Evolutionary conservation across 2,329 filamentous ascomycete species (phyloP), one percentile per base, ranked within the genome.

Genomic region (Aspergillus candidus): DNA sequence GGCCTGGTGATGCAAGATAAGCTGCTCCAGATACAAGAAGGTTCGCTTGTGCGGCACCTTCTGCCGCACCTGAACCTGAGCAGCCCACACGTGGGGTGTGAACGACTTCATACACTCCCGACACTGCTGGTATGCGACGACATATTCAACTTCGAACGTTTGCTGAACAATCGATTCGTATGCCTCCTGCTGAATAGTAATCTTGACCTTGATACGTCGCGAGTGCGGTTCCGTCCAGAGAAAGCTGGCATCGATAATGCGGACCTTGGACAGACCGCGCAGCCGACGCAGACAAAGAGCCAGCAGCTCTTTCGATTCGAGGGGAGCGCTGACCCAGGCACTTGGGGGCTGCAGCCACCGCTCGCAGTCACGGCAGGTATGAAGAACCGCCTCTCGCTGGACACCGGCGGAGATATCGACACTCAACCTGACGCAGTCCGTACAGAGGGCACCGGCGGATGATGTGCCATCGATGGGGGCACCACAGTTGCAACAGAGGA

Each of bases 141-240:
- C 78, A 62, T 91, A 98, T 65, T 94, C 82, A 13, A 97, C 89
- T 71, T 97, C 91, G 64, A 98, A 96, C 40, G 82, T 85, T 70
- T 98, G 93, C 69, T 98, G 93, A 58, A 98, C 64, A 47, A 84
- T 83, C 12, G 43, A 40, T 49, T 46, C 47, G 46, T 46, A 79
- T 34, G 78, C 78, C 63, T 83, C 78, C 54, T 80, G 77, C 62
- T 97, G 93, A 38, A 97, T 84, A 1, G 93, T 97, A 67, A 98
- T 84, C 74, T 96, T 96, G 66, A 97, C 83, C 71, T 90, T 94
- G 52, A 97, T 78, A 64, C 93, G 78, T 61, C 88, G 78, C 58
- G 90, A 96, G 72, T 98, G 93, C 10, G 93, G 91, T 69, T 98
- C 93, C 1, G 93, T 98, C 93, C 93, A 98, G 62, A 97, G 86